Evolutionary conservation across 2,329 filamentous ascomycete genomes (phyloP).

Genomic region (Penicillium sp.): DNA sequence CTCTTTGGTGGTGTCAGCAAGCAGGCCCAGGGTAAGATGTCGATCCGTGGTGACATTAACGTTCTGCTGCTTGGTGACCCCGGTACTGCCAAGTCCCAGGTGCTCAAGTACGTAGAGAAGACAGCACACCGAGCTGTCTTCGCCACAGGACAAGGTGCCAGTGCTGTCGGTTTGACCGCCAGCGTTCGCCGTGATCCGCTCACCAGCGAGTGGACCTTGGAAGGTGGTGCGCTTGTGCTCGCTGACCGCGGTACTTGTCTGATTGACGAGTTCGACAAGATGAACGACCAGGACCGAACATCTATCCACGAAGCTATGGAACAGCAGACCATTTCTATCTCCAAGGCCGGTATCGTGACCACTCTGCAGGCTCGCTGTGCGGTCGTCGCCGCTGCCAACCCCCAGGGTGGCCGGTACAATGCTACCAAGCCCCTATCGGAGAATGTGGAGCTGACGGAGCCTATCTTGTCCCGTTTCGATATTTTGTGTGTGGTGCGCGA

Average conservation of each 20-base stretch:
- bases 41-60: conserved; percentile 96
- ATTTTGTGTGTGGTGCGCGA: conserved; percentile 95
- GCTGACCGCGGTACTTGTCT: conserved; percentile 93
- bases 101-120: conserved; percentile 97
- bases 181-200: conserved; percentile 93
- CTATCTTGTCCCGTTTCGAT: conserved; percentile 96
- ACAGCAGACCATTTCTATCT: conserved; percentile 98
- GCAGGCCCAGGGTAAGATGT: conserved; percentile 81
- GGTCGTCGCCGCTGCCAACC: conserved; percentile 95
- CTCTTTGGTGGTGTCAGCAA: conserved; percentile 95
- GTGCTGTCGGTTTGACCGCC: conserved; percentile 94
- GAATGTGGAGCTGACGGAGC: conserved; percentile 95
- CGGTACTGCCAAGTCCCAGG: conserved; percentile 95
- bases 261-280: conserved; percentile 99
- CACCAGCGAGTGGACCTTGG: conserved; percentile 95
- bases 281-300: conserved; percentile 98
- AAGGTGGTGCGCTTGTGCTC: conserved; percentile 91
- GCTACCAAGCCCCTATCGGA: conserved; percentile 92
- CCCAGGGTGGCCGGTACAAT: conserved; percentile 94
- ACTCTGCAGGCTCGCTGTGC: conserved; percentile 94
- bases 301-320: conserved; percentile 99
- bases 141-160: conserved; percentile 94
- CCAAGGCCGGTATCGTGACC: conserved; percentile 96
- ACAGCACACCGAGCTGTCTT: conserved; percentile 96
- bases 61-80: conserved; percentile 94